These are phyloP conservation scores for Saccharomycopsis schoenii DNA, from an alignment of 805 yeast genomes.

Conservation along the genomic window DNA sequence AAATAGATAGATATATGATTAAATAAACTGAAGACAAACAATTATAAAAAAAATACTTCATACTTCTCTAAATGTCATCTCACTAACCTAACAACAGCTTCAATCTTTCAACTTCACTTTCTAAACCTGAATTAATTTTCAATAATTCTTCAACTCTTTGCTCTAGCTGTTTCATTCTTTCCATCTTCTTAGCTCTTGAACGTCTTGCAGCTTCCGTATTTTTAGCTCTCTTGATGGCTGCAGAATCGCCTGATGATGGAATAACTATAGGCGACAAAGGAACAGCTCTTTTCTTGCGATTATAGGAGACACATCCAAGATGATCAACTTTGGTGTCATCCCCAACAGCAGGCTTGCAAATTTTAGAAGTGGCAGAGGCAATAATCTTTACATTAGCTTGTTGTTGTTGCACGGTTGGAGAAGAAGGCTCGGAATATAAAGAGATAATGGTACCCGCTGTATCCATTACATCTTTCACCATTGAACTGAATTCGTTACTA, in stretches of 20 bases:
- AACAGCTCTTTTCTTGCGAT: constrained; percentile 61
- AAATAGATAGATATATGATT: no score
- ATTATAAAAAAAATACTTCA: not conserved
- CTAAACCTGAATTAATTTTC: constrained; percentile 47
- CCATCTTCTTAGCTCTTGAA: constrained; percentile 87
- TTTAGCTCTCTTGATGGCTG: constrained; percentile 80
- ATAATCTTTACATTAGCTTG: not conserved
- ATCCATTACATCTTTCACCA: not conserved
- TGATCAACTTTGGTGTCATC: constrained; percentile 42
- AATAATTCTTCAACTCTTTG: constrained; percentile 58
- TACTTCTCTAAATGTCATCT: no score
- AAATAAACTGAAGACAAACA: not conserved
- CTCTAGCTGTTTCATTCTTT: constrained; percentile 78
- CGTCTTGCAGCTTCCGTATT: constrained; percentile 95
- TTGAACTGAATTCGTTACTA: not conserved
- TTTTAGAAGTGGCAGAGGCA: constrained; percentile 14
- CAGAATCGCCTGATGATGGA: constrained; percentile 50
- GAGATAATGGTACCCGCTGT: not conserved
- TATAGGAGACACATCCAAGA: constrained; percentile 66
- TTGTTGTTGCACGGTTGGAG: not conserved
- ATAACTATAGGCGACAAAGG: constrained; percentile 64
- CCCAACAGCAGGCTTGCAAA: constrained; percentile 16
- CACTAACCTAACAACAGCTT: constrained; percentile 34
- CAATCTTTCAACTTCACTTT: constrained; percentile 54
- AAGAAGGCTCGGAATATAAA: not conserved